Conservation (phyloP, 495 filamentous ascomycete genomes). For the Cairneyella variabilis region DNA sequence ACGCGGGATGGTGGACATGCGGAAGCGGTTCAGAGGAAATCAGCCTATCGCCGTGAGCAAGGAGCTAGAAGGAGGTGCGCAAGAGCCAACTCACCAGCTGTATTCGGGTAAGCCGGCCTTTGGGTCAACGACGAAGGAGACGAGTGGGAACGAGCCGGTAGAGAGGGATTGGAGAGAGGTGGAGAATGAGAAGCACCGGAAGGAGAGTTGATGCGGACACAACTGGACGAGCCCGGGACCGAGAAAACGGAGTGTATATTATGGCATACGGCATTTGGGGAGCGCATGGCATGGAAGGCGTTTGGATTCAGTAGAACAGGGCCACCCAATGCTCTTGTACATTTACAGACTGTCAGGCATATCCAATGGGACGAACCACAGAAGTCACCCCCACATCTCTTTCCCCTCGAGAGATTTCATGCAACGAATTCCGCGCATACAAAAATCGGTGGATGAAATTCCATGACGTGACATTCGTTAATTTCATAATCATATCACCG, state of each 20-base stretch:
- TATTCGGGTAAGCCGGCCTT: constrained; percentile 79
- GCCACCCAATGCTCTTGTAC: neutral
- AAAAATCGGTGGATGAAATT: no score
- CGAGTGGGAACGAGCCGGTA: constrained; percentile 46
- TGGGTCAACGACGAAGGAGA: constrained; percentile 44
- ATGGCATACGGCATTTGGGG: neutral
- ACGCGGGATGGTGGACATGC: constrained; percentile 95
- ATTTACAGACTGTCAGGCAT: neutral
- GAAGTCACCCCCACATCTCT: no score
- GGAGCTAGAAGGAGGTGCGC: constrained; percentile 54
- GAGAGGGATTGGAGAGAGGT: constrained; percentile 51
- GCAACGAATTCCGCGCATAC: no score
- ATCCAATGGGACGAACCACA: neutral
- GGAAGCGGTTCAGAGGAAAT: constrained; percentile 97
- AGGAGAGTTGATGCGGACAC: neutral
- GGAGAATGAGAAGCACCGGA: constrained; percentile 50
- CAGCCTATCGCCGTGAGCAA: constrained; percentile 67
- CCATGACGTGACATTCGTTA: no score
- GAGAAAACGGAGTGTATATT: neutral
- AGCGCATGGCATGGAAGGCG: constrained; percentile 8
- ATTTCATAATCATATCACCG: no score
- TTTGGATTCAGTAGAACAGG: neutral
- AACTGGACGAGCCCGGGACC: neutral
- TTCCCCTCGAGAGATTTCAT: no score
- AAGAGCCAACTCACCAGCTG: constrained; percentile 56